Evolutionary conservation across 1,284 basidiomycete genomes (phyloP).

Genomic region (Cryptococcus sp.): DNA sequence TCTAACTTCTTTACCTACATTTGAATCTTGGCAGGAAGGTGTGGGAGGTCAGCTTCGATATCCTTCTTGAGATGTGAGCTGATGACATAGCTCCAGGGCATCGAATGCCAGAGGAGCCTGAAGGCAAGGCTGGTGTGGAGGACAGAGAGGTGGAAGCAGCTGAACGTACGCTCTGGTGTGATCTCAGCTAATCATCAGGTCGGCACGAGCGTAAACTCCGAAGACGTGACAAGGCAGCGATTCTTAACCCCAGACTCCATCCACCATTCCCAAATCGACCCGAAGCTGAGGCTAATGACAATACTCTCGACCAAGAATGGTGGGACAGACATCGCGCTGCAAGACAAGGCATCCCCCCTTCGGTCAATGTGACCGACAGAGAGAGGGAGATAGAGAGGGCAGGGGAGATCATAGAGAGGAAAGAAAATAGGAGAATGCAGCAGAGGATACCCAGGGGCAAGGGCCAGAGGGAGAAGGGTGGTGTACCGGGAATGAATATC

Average conservation of each 20-base stretch:
- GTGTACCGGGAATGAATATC: not conserved
- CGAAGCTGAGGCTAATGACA: not conserved
- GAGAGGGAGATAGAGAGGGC: not conserved
- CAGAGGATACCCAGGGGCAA: not conserved
- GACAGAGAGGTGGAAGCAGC: not conserved
- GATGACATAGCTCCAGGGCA: not conserved
- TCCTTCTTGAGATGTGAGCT: not conserved
- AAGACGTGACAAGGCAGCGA: conserved; percentile 12
- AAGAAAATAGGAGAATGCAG: not conserved
- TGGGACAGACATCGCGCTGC: not conserved
- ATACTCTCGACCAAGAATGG: not conserved
- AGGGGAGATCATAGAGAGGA: not conserved
- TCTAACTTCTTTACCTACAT: conserved; percentile 10
- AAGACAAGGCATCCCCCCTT: not conserved
- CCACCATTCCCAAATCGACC: not conserved
- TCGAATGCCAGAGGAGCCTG: not conserved
- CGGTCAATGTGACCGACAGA: not conserved
- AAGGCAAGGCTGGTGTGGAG: not conserved
- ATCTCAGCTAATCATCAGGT: conserved; percentile 3
- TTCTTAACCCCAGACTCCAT: conserved; percentile 10
- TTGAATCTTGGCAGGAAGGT: not conserved
- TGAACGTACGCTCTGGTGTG: not conserved
- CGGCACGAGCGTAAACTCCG: conserved; percentile 13
- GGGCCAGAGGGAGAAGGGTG: not conserved
- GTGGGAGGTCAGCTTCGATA: not conserved